These are phyloP conservation scores for Roridomyces roridus DNA, from an alignment of 768 basidiomycete genomes.

Conservation along the genomic window DNA sequence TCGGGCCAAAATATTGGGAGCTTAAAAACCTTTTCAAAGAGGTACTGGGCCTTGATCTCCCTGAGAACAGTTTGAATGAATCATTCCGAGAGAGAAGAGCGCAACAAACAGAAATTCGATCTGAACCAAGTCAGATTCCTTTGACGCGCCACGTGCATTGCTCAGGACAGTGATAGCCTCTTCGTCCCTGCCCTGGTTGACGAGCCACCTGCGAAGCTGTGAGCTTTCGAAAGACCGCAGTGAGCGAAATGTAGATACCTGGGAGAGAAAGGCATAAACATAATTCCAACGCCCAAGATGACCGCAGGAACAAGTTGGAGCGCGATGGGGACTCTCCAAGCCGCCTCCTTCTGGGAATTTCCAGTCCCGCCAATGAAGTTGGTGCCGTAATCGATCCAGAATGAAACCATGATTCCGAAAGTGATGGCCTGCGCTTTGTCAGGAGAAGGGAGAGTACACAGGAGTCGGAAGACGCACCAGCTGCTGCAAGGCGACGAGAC, in stretches of 20 bases:
- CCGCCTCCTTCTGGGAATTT: constrained; percentile 61
- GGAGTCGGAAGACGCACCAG: constrained; percentile 32
- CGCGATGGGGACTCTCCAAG: constrained; percentile 78
- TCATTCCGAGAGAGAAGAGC: neutral
- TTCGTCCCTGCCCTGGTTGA: constrained; percentile 77
- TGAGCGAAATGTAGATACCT: constrained; percentile 53
- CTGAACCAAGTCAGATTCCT: constrained; percentile 68
- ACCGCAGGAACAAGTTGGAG: constrained; percentile 79
- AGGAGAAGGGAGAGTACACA: neutral
- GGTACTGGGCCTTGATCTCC: constrained; percentile 75
- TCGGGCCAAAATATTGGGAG: too few relatives aligned
- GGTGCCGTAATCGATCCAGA: constrained; percentile 59
- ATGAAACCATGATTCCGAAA: constrained; percentile 75
- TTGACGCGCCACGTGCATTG: constrained; percentile 57
- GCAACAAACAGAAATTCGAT: constrained; percentile 72
- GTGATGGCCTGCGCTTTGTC: constrained; percentile 65
- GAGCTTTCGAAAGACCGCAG: neutral
- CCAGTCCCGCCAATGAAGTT: constrained; percentile 64
- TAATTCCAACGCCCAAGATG: constrained; percentile 70
- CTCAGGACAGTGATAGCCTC: constrained; percentile 73
- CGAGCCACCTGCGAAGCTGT: constrained; percentile 61
- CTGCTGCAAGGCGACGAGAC: constrained; percentile 82
- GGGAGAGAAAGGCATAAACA: constrained; percentile 84
- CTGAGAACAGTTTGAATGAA: constrained; percentile 32
- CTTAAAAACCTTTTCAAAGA: constrained; percentile 60